These are phyloP conservation scores for Penicillium capsulatum DNA, from an alignment of 2,329 filamentous ascomycete species.

Conservation along the genomic window DNA sequence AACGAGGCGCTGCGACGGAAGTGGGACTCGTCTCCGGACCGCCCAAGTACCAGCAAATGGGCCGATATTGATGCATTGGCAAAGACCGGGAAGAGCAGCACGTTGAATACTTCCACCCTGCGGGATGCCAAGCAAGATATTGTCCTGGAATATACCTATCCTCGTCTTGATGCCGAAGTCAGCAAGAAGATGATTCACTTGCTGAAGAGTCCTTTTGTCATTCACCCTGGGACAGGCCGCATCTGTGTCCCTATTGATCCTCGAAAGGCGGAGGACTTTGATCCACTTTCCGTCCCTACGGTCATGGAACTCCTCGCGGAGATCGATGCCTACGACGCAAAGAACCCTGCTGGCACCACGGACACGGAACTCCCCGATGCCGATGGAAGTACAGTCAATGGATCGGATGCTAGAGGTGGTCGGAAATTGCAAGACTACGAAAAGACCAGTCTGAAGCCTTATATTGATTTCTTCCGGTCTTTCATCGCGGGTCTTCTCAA, in stretches of 20 bases:
- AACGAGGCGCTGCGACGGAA: slow-evolving; percentile 79
- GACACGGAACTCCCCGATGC: slow-evolving; percentile 44
- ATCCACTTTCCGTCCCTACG: slow-evolving; percentile 83
- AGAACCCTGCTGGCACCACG: slow-evolving; percentile 28
- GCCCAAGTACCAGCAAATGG: slow-evolving; percentile 80
- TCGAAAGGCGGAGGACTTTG: slow-evolving; percentile 69
- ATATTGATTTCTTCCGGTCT: slow-evolving; percentile 79
- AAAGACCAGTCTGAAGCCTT: slow-evolving; percentile 91
- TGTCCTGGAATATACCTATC: slow-evolving; percentile 95
- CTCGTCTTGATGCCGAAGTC: slow-evolving; percentile 92
- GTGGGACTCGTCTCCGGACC: slow-evolving; percentile 79
- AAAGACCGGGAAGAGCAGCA: slow-evolving; percentile 66
- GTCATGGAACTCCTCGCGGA: slow-evolving; percentile 76
- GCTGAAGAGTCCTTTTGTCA: slow-evolving; percentile 93
- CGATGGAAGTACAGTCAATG: slow-evolving; percentile 30
- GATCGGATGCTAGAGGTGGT: slow-evolving; percentile 32
- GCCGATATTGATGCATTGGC: slow-evolving; percentile 85
- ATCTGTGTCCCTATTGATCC: slow-evolving; percentile 95
- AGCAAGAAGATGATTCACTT: slow-evolving; percentile 98
- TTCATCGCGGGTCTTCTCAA: slow-evolving; percentile 77
- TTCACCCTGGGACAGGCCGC: slow-evolving; percentile 88
- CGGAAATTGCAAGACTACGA: slow-evolving; percentile 77
- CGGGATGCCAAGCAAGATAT: slow-evolving; percentile 93
- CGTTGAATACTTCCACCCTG: slow-evolving; percentile 68
- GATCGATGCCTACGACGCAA: slow-evolving; percentile 73